Conservation (phyloP, 2,329 filamentous ascomycete genomes). For the Monascus ruber region DNA sequence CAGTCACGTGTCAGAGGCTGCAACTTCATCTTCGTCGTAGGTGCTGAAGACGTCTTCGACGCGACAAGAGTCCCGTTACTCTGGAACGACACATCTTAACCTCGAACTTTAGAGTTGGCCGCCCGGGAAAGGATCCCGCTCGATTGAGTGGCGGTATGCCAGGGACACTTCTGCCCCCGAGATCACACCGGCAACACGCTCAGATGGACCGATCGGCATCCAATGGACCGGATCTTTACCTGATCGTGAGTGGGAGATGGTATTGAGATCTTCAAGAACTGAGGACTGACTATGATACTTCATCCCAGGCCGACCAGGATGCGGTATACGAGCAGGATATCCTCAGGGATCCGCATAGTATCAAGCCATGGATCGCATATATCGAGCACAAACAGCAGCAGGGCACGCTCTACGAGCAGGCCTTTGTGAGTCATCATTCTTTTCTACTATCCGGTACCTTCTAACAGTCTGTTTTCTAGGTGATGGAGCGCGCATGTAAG, state of each 20-base stretch:
- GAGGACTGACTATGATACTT: too few relatives aligned
- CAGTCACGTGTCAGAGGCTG: neutral
- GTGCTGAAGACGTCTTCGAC: constrained; percentile 5
- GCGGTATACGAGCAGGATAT: constrained; percentile 95
- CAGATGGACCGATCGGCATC: constrained; percentile 31
- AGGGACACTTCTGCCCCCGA: constrained; percentile 38
- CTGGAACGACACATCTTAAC: constrained; percentile 6
- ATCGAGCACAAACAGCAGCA: constrained; percentile 82
- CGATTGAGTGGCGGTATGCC: constrained; percentile 37
- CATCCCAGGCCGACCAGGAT: constrained; percentile 64
- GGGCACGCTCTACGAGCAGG: constrained; percentile 75
- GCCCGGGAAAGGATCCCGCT: constrained; percentile 22
- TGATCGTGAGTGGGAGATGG: constrained; percentile 28
- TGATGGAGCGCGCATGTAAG: constrained; percentile 81
- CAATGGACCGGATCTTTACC: constrained; percentile 33
- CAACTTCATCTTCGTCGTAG: constrained; percentile 7
- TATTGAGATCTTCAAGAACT: neutral
- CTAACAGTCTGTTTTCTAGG: constrained; percentile 20
- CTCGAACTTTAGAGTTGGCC: constrained; percentile 15
- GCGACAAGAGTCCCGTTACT: constrained; percentile 19
- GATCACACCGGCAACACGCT: constrained; percentile 32
- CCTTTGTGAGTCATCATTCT: constrained; percentile 43
- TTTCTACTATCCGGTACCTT: constrained; percentile 1
- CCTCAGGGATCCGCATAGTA: constrained; percentile 68
- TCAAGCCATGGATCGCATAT: constrained; percentile 93